Conservation (phyloP, 306 rosid genomes). For the Ormosia emarginata region DNA sequence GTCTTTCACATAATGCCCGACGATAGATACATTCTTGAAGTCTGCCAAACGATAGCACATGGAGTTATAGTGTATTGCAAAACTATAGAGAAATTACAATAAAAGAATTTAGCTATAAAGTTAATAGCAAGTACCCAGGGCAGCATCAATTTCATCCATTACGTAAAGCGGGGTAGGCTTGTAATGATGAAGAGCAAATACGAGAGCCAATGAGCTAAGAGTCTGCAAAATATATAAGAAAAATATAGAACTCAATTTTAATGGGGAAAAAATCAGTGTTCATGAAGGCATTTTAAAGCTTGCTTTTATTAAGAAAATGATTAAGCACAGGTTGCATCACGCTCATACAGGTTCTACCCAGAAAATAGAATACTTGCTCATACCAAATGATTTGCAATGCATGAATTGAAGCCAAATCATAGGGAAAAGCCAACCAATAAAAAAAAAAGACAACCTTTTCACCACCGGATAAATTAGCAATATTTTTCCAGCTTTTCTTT, state of each 20-base stretch:
- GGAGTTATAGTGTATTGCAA: slow-evolving; percentile 11
- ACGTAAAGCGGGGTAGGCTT: slow-evolving; percentile 97
- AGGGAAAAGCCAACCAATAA: not conserved
- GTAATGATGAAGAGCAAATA: slow-evolving; percentile 96
- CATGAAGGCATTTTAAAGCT: not conserved
- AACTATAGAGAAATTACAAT: not conserved
- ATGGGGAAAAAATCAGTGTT: not conserved
- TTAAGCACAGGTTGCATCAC: not conserved
- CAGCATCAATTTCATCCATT: slow-evolving; percentile 99
- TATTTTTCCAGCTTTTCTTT: slow-evolving; percentile 98
- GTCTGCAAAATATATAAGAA: slow-evolving; percentile 58
- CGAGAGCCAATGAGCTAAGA: slow-evolving; percentile 95
- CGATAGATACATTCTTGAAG: slow-evolving; percentile 92
- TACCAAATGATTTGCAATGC: not conserved
- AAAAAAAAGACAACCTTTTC: slow-evolving; percentile 65
- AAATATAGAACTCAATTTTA: not conserved
- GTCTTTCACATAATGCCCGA: slow-evolving; percentile 94
- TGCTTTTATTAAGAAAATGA: not conserved
- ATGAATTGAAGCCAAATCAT: not conserved
- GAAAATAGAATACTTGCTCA: not conserved
- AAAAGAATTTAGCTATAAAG: not conserved
- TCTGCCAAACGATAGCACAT: slow-evolving; percentile 44
- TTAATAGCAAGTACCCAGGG: slow-evolving; percentile 53
- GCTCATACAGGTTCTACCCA: not conserved
- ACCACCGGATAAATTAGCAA: slow-evolving; percentile 96